These are phyloP conservation scores for Mycena rebaudengoi DNA, from an alignment of 768 basidiomycete species.

Conservation along the genomic window DNA sequence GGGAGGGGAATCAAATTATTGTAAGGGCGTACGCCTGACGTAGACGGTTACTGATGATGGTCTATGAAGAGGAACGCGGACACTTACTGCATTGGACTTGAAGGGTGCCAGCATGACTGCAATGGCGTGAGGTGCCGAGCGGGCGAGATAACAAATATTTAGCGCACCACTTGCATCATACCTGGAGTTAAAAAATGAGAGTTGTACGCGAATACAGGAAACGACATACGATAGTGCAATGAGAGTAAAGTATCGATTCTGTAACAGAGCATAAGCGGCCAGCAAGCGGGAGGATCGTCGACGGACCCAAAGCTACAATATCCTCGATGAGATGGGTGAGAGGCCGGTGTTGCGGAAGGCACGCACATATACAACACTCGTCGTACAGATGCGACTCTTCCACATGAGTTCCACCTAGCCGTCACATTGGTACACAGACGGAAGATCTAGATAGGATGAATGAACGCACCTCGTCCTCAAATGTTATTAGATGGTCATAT, in stretches of 20 bases:
- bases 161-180: slow-evolving; percentile 20
- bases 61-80: not conserved
- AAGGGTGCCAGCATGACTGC: slow-evolving; percentile 16
- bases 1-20: no score
- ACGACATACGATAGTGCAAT: slow-evolving; percentile 9
- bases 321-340: not conserved
- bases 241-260: slow-evolving; percentile 27
- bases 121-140: not conserved
- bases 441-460: not conserved
- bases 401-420: slow-evolving; percentile 24
- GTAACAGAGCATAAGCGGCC: not conserved
- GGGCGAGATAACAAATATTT: not conserved
- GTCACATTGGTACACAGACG: no score
- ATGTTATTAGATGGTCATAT: slow-evolving; percentile 21
- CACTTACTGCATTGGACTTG: slow-evolving; percentile 17
- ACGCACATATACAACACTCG: slow-evolving; percentile 20
- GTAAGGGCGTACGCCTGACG: not conserved
- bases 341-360: not conserved
- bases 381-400: slow-evolving; percentile 4
- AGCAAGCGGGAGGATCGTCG: not conserved
- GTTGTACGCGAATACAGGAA: not conserved
- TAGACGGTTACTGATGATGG: not conserved
- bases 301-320: slow-evolving; percentile 6
- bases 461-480: slow-evolving; percentile 16
- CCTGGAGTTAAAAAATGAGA: not conserved